Conservation (phyloP, 352 stramenopile genomes). For the Phytophthora parvispora region DNA sequence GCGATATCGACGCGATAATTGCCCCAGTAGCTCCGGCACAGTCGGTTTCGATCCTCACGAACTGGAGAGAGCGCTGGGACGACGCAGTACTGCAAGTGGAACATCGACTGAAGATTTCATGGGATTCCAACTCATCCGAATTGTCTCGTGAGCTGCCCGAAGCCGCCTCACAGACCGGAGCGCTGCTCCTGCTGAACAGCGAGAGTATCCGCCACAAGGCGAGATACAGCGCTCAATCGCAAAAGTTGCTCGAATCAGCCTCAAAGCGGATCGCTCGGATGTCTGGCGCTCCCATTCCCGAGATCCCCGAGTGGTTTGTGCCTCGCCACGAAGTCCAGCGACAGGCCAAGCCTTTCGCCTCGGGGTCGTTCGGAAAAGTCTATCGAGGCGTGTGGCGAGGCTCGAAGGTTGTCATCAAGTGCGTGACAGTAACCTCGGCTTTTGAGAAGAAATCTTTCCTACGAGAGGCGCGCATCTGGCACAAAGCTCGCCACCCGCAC, state of each 20-base stretch:
- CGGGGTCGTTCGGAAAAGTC: conserved; percentile 10
- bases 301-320: conserved; percentile 33
- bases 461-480: conserved; percentile 90
- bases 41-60: neutral
- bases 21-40: neutral
- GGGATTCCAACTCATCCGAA: conserved; percentile 10
- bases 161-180: conserved; percentile 2
- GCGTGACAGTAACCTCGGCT: neutral
- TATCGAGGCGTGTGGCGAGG: conserved; percentile 15
- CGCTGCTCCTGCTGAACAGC: conserved; percentile 12
- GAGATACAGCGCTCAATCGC: conserved; percentile 7
- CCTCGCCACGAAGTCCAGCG: conserved; percentile 28
- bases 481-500: conserved; percentile 86
- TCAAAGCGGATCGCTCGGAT: conserved; percentile 13
- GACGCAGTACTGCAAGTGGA: conserved; percentile 1
- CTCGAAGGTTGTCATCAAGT: conserved; percentile 26
- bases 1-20: conserved; percentile 7
- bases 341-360: conserved; percentile 18
- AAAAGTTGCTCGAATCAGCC: conserved; percentile 1
- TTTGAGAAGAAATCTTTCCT: conserved; percentile 8
- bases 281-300: conserved; percentile 7
- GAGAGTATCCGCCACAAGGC: conserved; percentile 12
- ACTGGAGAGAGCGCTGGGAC: conserved; percentile 9
- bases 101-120: conserved; percentile 1
- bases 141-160: conserved; percentile 12